phyloP scores from a whole-genome alignment of 208 protist species.

The Tritrichomonas foetus region DNA sequence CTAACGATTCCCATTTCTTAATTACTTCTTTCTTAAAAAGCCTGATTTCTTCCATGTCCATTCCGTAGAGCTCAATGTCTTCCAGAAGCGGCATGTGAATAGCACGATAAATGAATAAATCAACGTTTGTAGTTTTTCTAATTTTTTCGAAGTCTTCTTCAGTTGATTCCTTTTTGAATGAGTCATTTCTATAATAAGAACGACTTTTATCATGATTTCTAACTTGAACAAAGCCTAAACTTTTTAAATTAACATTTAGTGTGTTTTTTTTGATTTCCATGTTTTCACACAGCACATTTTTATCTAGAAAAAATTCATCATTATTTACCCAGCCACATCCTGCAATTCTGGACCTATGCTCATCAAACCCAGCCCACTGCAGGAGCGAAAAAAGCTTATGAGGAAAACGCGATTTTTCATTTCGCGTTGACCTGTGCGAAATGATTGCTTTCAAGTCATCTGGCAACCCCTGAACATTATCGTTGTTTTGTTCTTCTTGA shows the following conservation, averaged over 20 bases:
- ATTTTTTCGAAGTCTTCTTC: background rate
- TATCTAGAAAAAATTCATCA: background rate
- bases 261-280: conserved; percentile 9
- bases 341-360: background rate
- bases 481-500: too few relatives aligned
- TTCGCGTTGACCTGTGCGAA: background rate
- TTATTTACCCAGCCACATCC: background rate
- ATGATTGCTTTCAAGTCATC: background rate
- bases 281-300: background rate
- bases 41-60: background rate
- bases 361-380: background rate
- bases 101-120: background rate
- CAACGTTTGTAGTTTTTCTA: background rate
- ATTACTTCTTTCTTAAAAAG: background rate
- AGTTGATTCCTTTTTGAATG: background rate
- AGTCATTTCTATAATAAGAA: background rate
- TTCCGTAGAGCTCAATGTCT: background rate
- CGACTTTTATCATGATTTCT: too few relatives aligned
- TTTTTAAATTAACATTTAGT: background rate
- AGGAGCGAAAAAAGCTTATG: background rate
- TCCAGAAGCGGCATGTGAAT: background rate
- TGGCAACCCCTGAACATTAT: too few relatives aligned
- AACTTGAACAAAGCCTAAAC: background rate
- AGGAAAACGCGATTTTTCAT: background rate
- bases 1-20: background rate